These are phyloP conservation scores for Podila verticillata DNA, from an alignment of 192 early-diverging fungal genomes.

Conservation along the genomic window DNA sequence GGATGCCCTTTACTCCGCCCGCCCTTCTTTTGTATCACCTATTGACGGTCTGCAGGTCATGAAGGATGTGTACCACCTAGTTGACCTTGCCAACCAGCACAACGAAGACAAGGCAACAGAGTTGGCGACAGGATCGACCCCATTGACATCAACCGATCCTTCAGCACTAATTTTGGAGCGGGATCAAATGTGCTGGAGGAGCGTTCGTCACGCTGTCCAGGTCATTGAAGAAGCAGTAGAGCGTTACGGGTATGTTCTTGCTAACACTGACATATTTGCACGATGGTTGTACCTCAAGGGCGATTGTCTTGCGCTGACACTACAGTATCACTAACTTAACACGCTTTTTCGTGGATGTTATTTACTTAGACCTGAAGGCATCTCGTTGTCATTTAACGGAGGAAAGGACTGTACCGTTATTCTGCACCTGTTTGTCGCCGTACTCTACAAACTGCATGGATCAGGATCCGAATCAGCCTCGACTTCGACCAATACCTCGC, in stretches of 20 bases:
- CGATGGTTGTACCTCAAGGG: too few species aligned
- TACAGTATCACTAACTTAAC: too few species aligned
- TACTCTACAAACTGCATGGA: conserved; percentile 57
- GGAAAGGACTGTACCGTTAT: conserved; percentile 98
- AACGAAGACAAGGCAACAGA: conserved; percentile 2
- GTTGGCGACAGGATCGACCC: neutral
- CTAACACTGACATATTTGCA: neutral
- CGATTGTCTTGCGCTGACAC: too few species aligned
- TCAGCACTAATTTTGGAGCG: conserved; percentile 26
- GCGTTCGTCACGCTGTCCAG: conserved; percentile 55
- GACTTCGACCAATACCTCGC: conserved; percentile 4
- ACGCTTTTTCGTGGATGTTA: too few species aligned
- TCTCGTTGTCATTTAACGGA: conserved; percentile 93
- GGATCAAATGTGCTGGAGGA: conserved; percentile 40
- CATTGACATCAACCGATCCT: neutral
- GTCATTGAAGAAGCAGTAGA: conserved; percentile 65
- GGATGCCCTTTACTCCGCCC: conserved; percentile 26
- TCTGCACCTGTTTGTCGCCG: conserved; percentile 81
- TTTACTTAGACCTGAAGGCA: conserved; percentile 59
- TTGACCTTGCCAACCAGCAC: conserved; percentile 17
- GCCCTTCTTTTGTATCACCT: conserved; percentile 37
- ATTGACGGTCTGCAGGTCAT: conserved; percentile 48
- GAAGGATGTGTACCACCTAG: conserved; percentile 47
- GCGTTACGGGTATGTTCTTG: conserved; percentile 62
- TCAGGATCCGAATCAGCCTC: neutral